Base-by-base conservation (phyloP, 495 filamentous ascomycete species). In the Neurospora hispaniola region DNA sequence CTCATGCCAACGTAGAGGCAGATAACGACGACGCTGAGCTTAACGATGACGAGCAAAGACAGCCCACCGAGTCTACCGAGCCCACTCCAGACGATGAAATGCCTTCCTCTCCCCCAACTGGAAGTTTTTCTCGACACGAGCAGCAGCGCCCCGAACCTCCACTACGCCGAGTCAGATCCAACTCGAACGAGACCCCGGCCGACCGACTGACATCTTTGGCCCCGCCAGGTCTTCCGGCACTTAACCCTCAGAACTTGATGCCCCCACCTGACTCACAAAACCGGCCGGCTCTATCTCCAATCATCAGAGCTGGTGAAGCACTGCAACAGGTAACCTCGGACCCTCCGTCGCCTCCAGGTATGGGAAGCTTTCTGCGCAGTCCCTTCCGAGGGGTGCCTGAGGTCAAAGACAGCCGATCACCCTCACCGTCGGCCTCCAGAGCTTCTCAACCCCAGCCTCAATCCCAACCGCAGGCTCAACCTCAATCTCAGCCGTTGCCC, bases 261-360 rank as follows among this genome's bases (percentile, higher is more conserved):
- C 72, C 79, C 35, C 71, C 74, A 18, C 77, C 79, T 48, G 74
- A 78, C 4, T 42, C 69, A 6, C 77, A 75, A 12, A 73, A 43
- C 18, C 77, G 85, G 40, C 84, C 85, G 27, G 80, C 80, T 16
- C 79, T 88, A 0, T 88, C 86, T 18, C 86, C 87, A 3, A 87
- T 88, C 42, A 81, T 85, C 16, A 81, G 86, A 72, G 84, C 81
- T 46, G 86, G 87, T 16, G 81, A 83, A 70, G 82, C 81, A 40
- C 80, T 88, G 18, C 86, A 87, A 72, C 81, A 82, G 75, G 82
- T 88, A 20, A 83, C 86, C 48, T 86, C 86, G 5, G 86, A 87
- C 71, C 81, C 81, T 69, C 83, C 86, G 9, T 86, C 86, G 0
- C 85, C 87, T 9, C 78, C 73, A 73, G 83, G 76, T 72, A 71